phyloP scores from a whole-genome alignment of 2,329 filamentous ascomycete species.

The Colletotrichum truncatum region DNA sequence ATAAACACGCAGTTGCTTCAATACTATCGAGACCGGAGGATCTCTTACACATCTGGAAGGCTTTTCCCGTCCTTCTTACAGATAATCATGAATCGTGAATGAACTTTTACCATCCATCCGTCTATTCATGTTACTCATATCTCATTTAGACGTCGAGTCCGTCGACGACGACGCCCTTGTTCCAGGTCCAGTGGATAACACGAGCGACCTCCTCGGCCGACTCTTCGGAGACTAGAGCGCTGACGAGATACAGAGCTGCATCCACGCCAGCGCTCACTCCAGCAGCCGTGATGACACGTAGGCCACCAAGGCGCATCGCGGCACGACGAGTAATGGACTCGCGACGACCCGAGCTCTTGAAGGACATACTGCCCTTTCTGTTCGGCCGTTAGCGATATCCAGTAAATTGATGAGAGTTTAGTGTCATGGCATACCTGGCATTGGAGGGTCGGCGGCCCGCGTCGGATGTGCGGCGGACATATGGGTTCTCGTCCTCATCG shows the following conservation, averaged over 20 bases:
- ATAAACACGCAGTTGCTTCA: conserved; percentile 26
- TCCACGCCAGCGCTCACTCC: conserved; percentile 84
- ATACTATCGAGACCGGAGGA: conserved; percentile 3
- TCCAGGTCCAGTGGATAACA: conserved; percentile 84
- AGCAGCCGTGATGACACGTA: conserved; percentile 81
- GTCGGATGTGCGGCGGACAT: conserved; percentile 80
- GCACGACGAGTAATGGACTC: conserved; percentile 84
- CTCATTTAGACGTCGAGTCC: conserved; percentile 78
- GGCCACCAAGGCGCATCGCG: conserved; percentile 75
- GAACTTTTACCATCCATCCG: conserved; percentile 28
- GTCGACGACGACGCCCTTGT: conserved; percentile 85
- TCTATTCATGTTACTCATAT: conserved; percentile 26
- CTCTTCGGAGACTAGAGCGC: conserved; percentile 81
- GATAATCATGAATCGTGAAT: conserved; percentile 28
- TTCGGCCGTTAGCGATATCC: conserved; percentile 2
- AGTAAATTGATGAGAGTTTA: background rate
- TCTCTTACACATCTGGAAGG: conserved; percentile 30
- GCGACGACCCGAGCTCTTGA: conserved; percentile 79
- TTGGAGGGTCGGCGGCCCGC: conserved; percentile 68
- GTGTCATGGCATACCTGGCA: conserved; percentile 59
- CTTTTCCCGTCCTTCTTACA: conserved; percentile 32
- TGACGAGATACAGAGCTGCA: conserved; percentile 85
- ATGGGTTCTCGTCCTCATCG: conserved; percentile 84
- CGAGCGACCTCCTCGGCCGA: conserved; percentile 79
- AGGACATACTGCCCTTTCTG: conserved; percentile 86